A percentile compares a stretch with the other conserved stretches of the same genome.
Conservation (phyloP, 768 basidiomycete genomes). For the Boletus fagicola region DNA sequence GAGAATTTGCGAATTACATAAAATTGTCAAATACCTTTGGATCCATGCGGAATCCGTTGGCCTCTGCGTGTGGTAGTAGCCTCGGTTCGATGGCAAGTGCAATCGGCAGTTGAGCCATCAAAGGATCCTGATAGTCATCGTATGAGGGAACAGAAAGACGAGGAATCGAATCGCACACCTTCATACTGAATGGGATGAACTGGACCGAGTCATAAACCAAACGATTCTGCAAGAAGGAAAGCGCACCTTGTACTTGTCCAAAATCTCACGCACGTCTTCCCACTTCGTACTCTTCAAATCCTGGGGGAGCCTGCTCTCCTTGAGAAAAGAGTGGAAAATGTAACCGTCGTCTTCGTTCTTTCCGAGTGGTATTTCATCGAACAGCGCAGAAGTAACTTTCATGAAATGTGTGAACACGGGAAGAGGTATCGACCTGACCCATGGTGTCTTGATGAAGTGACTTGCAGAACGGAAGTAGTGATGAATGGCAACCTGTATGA, state of each 20-base stretch:
- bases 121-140: slow-evolving; percentile 49
- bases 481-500: slow-evolving; percentile 74
- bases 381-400: slow-evolving; percentile 52
- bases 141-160: slow-evolving; percentile 5
- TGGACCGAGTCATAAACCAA: slow-evolving; percentile 31
- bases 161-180: slow-evolving; percentile 40
- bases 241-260: slow-evolving; percentile 66
- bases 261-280: slow-evolving; percentile 62
- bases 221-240: slow-evolving; percentile 3
- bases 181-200: slow-evolving; percentile 78
- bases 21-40: slow-evolving; percentile 49
- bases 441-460: slow-evolving; percentile 72
- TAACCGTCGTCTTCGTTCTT: slow-evolving; percentile 78
- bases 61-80: slow-evolving; percentile 65
- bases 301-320: slow-evolving; percentile 65
- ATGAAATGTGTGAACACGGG: slow-evolving; percentile 64
- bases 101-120: slow-evolving; percentile 75
- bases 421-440: slow-evolving; percentile 66
- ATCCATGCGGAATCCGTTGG: slow-evolving; percentile 79
- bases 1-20: slow-evolving; percentile 9
- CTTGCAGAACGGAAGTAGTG: slow-evolving; percentile 73
- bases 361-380: slow-evolving; percentile 63
- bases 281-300: slow-evolving; percentile 56
- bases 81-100: slow-evolving; percentile 75
- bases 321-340: slow-evolving; percentile 61